Evolutionary conservation across 1,284 basidiomycete species (phyloP).

Genomic region (Sanghuangporus weigelae): DNA sequence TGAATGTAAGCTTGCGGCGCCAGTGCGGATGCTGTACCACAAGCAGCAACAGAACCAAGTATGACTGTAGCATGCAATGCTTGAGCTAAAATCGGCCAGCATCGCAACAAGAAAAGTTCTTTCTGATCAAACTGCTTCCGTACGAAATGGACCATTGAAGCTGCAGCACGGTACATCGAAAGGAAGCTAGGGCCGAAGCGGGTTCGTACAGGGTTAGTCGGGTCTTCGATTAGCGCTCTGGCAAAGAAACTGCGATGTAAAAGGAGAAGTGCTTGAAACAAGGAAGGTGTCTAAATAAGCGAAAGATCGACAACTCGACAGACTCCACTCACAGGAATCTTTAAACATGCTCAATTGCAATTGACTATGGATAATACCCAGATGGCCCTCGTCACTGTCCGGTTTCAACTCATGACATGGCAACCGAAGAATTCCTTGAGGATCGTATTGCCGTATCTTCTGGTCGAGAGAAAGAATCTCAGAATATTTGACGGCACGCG

Average conservation of each 20-base stretch:
- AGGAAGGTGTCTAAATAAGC: not conserved
- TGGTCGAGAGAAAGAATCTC: slow-evolving; percentile 13
- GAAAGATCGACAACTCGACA: not conserved
- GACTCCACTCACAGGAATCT: not conserved
- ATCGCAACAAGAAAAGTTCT: slow-evolving; percentile 3
- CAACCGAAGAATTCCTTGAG: not conserved
- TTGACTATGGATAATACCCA: not conserved
- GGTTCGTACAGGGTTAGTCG: slow-evolving; percentile 18
- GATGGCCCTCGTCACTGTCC: not conserved
- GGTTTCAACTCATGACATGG: not conserved
- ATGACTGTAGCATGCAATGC: slow-evolving; percentile 13
- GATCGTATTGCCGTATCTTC: slow-evolving; percentile 12
- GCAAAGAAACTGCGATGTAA: slow-evolving; percentile 21
- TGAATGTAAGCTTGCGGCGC: slow-evolving; percentile 19
- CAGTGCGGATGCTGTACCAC: slow-evolving; percentile 14
- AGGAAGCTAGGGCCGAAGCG: slow-evolving; percentile 20
- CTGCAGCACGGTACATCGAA: slow-evolving; percentile 19
- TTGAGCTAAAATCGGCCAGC: slow-evolving; percentile 16
- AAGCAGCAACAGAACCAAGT: slow-evolving; percentile 19
- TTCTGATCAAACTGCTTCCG: slow-evolving; percentile 1
- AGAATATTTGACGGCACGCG: slow-evolving; percentile 14
- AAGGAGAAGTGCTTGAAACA: slow-evolving; percentile 6
- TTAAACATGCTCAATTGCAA: not conserved
- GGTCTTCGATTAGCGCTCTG: slow-evolving; percentile 17
- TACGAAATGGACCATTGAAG: slow-evolving; percentile 5